Evolutionary conservation across 257 asterid species (phyloP), one percentile per base, ranked within the genome.

Genomic region (Solanum acaule): DNA sequence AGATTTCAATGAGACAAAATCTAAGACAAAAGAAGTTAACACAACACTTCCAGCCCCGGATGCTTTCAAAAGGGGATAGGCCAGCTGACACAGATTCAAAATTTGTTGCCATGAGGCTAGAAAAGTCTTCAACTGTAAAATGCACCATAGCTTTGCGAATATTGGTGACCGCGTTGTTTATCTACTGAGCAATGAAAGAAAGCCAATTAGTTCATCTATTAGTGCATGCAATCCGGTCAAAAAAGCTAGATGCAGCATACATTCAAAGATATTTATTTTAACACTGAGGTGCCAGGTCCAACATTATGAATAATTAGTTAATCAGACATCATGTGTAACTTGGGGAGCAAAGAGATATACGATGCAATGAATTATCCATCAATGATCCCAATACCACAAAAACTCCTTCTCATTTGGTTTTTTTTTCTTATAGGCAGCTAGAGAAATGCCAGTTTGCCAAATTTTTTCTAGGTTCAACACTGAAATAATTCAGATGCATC

Each of bases 11-110:
- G 98, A 93, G 46, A 92, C 93, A 78, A 91, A 93, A 87, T 94
- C 93, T 4, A 94, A 93, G 77, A 93, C 95, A 14, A 95, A 94
- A 83, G 98, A 94, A 70, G 94, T 93, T 92, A 94, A 94, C 86
- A 93, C 98, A 35, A 93, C 91, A 63, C 92, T 90, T 88, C 94
- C 98, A 76, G 91, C 89, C 63, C 87, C 90, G 9, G 98, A 92
- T 83, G 92, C 96, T 93, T 91, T 93, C 88, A 94, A 89, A 78
- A 93, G 93, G 88, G 98, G 96, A 89, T 94, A 88, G 2, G 94
- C 93, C 49, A 93, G 92, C 89, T 94, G 96, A 92, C 93, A 91
- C 87, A 91, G 96, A 91, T 85, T 93, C 94, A 63, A 94, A 93
- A 89, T 93, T 94, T 70, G 94, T 92, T 71, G 90, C 91, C 85